phyloP scores from a whole-genome alignment of 1,284 basidiomycete genomes.

The Ustilago curta region DNA sequence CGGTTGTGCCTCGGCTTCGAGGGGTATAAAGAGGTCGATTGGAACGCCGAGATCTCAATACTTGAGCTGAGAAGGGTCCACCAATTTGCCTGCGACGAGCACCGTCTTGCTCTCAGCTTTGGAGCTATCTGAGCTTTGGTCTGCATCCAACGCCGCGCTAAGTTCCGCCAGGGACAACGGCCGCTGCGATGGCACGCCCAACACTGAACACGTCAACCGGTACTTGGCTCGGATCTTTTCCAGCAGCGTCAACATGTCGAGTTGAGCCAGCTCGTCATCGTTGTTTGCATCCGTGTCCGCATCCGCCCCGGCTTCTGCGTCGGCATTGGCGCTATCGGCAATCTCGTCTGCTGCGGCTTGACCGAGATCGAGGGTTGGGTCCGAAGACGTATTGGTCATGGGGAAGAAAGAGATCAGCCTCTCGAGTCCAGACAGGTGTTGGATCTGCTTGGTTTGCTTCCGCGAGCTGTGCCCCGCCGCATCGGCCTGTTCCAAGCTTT shows the following conservation, averaged over 20 bases:
- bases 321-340: slow-evolving; percentile 14
- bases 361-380: slow-evolving; percentile 68
- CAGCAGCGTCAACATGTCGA: slow-evolving; percentile 81
- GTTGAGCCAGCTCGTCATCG: slow-evolving; percentile 57
- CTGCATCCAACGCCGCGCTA: background rate
- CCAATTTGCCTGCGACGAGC: slow-evolving; percentile 47
- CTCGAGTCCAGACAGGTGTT: slow-evolving; percentile 78
- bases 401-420: slow-evolving; percentile 81
- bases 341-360: slow-evolving; percentile 8
- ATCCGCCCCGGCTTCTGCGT: slow-evolving; percentile 46
- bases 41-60: slow-evolving; percentile 22
- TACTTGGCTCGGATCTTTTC: slow-evolving; percentile 88
- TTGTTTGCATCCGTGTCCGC: slow-evolving; percentile 13
- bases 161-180: slow-evolving; percentile 16
- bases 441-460: slow-evolving; percentile 71
- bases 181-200: slow-evolving; percentile 77
- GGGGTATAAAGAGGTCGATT: background rate
- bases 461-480: slow-evolving; percentile 37
- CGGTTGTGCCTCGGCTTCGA: background rate
- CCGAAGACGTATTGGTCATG: slow-evolving; percentile 59
- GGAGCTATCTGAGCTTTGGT: background rate
- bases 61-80: slow-evolving; percentile 49
- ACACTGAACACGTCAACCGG: slow-evolving; percentile 82
- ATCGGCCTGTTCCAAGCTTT: slow-evolving; percentile 34
- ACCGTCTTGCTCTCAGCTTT: slow-evolving; percentile 29